A percentile compares a stretch with the other conserved stretches of the same genome.
These are phyloP conservation scores for Starmerella ratchasimensis DNA, from an alignment of 805 yeast genomes.

Conservation along the genomic window DNA sequence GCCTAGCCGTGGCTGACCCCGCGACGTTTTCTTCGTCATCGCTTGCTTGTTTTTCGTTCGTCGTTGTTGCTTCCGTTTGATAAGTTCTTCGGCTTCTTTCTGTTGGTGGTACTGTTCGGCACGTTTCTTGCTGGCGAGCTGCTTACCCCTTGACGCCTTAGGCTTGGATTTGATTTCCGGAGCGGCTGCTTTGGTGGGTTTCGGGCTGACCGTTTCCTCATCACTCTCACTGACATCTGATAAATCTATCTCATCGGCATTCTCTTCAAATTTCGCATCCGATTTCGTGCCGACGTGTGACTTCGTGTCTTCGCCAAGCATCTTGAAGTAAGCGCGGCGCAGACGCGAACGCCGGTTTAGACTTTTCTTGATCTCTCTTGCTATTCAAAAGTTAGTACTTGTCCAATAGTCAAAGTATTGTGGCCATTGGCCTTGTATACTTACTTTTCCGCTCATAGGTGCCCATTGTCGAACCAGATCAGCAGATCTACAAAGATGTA, in stretches of 20 bases:
- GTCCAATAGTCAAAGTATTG: neutral
- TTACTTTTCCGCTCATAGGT: conserved; percentile 27
- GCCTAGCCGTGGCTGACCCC: conserved; percentile 86
- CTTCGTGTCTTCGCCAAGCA: conserved; percentile 45
- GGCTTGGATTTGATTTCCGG: neutral
- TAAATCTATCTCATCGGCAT: conserved; percentile 4
- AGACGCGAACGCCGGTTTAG: conserved; percentile 68
- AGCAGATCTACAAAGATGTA: no score
- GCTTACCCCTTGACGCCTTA: conserved; percentile 25
- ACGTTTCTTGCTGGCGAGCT: conserved; percentile 33
- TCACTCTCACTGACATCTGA: conserved; percentile 14
- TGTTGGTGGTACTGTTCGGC: conserved; percentile 30
- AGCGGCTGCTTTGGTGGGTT: conserved; percentile 3
- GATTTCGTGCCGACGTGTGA: neutral
- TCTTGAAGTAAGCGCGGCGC: conserved; percentile 66
- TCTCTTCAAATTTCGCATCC: neutral
- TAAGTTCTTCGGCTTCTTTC: conserved; percentile 32
- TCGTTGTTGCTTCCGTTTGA: conserved; percentile 29
- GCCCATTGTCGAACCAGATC: conserved; percentile 7
- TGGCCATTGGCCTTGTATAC: conserved; percentile 11
- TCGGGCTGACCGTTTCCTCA: conserved; percentile 15
- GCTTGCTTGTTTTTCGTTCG: conserved; percentile 35
- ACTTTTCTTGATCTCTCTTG: conserved; percentile 61
- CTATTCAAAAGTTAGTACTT: conserved; percentile 19
- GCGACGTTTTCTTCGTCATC: conserved; percentile 42